phyloP scores from a whole-genome alignment of 116 monocot genomes.

The Trichopus zeylanicus region DNA sequence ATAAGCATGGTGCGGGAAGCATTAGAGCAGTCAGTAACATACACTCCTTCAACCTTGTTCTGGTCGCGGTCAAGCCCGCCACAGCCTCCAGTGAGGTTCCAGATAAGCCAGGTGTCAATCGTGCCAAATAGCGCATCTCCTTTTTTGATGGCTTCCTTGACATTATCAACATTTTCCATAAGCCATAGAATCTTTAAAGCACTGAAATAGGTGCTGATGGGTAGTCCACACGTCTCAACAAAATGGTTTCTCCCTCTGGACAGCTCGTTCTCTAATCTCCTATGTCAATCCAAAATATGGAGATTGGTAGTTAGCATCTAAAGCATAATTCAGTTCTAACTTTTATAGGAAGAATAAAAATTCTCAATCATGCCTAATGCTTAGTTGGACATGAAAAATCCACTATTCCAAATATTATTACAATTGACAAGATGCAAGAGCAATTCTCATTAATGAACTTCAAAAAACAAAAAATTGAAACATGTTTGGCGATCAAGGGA shows the following conservation, averaged over 20 bases:
- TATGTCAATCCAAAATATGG: conserved; percentile 14
- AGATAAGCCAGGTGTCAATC: conserved; percentile 85
- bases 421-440: too few relatives aligned
- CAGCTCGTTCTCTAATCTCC: conserved; percentile 76
- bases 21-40: conserved; percentile 91
- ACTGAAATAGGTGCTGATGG: conserved; percentile 93
- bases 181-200: conserved; percentile 87
- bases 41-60: conserved; percentile 27
- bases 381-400: too few relatives aligned
- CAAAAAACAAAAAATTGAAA: too few relatives aligned
- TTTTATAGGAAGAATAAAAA: too few relatives aligned
- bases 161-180: conserved; percentile 64
- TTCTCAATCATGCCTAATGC: too few relatives aligned
- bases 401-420: too few relatives aligned
- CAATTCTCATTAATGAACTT: too few relatives aligned
- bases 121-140: conserved; percentile 91
- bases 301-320: too few relatives aligned
- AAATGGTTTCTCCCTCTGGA: conserved; percentile 74
- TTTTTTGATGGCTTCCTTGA: conserved; percentile 39
- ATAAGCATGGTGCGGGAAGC: conserved; percentile 93
- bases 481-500: too few relatives aligned
- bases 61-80: conserved; percentile 14
- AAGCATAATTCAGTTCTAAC: too few relatives aligned
- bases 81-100: conserved; percentile 84
- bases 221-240: conserved; percentile 73